Evolutionary conservation across 164 flowering plant genomes (phyloP), one percentile per base, ranked within the genome.

Genomic region (Dillenia turbinata): DNA sequence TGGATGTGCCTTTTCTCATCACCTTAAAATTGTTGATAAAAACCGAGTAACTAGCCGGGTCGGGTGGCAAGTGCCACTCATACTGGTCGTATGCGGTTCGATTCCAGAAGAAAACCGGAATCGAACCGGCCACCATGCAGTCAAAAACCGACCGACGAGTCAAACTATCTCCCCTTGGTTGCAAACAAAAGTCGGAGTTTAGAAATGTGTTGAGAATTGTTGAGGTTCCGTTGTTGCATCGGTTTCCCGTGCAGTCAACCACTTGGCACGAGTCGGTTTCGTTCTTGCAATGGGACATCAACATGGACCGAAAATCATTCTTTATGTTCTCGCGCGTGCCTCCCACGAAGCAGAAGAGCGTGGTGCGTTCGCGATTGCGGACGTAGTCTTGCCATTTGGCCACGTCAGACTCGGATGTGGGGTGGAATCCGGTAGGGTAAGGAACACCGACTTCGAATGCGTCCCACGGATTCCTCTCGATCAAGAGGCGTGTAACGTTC

Each of bases 341-440:
- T 0, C 99, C 99, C 33, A 89, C 99, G 74, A 91, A 94, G 66
- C 82, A 81, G 79, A 84, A 91, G 6, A 84, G 83, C 0, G 74
- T 64, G 8, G 51, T 24, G 2, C 97, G 86, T 16, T 26, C 45
- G 5, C 86, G 86, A 3, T 52, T 56, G 43, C 80, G 70, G 11
- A 89, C 89, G 69, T 62, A 81, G 1, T 63, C 54, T 73, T 91
- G 99, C 99, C 97, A 94, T 3, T 22, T 24, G 0, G 45, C 17
- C 14, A 94, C 61, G 54, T 91, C 96, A 9, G 75, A 8, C 52
- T 56, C 77, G 11, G 89, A 71, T 2, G 73, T 40, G n/a, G 98
- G 97, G 83, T 93, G 98, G 77, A 93, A 93, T 16, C 90, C 96
- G 45, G 96, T 87, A 46, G 96, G 99, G 74, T 94, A 94, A 11